Base-by-base conservation (phyloP, 1,284 basidiomycete species). In the Ceratobasidium sp. region DNA sequence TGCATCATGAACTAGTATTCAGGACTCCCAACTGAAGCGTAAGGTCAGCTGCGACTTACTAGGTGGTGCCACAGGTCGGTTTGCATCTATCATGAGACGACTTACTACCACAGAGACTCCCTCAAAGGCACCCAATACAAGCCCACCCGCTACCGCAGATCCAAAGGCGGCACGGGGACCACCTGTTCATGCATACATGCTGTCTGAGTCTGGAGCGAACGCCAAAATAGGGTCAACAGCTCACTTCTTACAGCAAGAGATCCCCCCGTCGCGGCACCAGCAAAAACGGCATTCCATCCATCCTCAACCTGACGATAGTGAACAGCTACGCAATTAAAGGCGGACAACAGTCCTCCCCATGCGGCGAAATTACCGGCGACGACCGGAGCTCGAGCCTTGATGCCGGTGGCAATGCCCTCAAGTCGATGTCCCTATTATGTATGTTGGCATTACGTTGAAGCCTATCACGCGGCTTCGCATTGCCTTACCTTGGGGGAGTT, bases 401-500 rank as follows among this genome's bases (percentile, higher is more conserved):
- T 72, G 20, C 40, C 13, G 4, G 33, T 18, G n/a, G 49, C 13
- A 18, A 53, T 53, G 15, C 68, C 53, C n/a, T 70, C 68, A 28
- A 70, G 20, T 39, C 68, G 46, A 39, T 40, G 26, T 12, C 68
- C 68, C 68, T 70, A 55, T 33, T 4, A 33, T 33, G 33, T 33
- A 33, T 33, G 33, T 4, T 4, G 33, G 33, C 33, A 33, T 33
- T 33, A 33, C 2, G 33, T 33, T 33, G 33, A 33, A 33, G 33
- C 2, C 33, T 33, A 33, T 33, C 33, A 33, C 33, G 33, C 33
- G 33, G 33, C 33, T 33, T 33, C 23, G 23, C 4, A 7, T 63
- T 5, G 10, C 6, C 15, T 40, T 83, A 97, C 97, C 85, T 94
- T 90, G 78, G 97, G 97, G 80, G 96, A 97, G 87, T 99, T 99